Evolutionary conservation across 768 basidiomycete species (phyloP), one percentile per base, ranked within the genome.

Genomic region (Pleurotus tuoliensis): DNA sequence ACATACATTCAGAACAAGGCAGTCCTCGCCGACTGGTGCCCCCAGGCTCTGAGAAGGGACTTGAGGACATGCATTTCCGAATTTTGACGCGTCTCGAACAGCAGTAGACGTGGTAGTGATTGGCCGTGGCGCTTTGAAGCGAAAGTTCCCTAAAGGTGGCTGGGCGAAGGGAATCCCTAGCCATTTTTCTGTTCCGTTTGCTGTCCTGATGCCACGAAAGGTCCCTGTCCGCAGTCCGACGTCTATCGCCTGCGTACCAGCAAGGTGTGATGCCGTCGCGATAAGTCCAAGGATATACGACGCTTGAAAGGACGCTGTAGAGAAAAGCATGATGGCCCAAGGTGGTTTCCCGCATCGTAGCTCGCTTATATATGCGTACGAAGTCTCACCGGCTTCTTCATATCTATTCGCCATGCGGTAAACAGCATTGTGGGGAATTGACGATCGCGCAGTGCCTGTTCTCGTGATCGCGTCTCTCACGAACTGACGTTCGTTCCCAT

Each of bases 91-190:
- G 47, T 73, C 60, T 50, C 69, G 66, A 3, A 75, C 57, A 0
- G 49, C 66, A n/a, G 41, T 56, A 0, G 64, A 67, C 2, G 65
- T 57, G 12, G 51, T 61, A 12, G 64, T 62, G 57, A 77, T 71
- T 5, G 65, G 59, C 0, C 70, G 61, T 9, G 82, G 78, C 0
- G 73, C 69, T 55, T 73, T 73, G 62, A 83, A 80, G 2, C 81
- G 71, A 22, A 82, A 66, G 4, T 62, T 40, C 1, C 79, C 80
- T 2, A 76, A 47, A 0, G 82, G 82, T 3, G 78, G 73, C 55
- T 73, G 66, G 7, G 80, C 82, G 53, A 70, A 83, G 0, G 78
- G 81, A 22, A 83, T 71, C 0, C 80, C 80, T 12, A 80, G 70
- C 73, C 78, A 83, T 59, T 68, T 64, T 39, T 80, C 75, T 8